Conservation (phyloP, 1,284 basidiomycete species). For the Irpex sp. region DNA sequence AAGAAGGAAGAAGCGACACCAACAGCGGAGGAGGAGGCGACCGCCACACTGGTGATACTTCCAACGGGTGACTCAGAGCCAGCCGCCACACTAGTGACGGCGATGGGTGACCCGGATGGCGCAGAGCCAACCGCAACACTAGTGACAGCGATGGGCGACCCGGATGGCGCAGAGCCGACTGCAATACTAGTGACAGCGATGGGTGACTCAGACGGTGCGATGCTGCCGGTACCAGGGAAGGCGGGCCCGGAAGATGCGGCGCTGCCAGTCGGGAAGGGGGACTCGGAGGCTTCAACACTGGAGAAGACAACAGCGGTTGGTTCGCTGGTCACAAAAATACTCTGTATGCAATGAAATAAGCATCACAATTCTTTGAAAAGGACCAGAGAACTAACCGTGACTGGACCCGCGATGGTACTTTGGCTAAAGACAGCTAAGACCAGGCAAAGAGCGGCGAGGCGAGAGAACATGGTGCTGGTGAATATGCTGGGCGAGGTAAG, state of each 20-base stretch:
- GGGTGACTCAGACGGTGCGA: not conserved
- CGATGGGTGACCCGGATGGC: not conserved
- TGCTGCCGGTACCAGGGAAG: no score
- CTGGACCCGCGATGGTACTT: not conserved
- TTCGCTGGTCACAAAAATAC: not conserved
- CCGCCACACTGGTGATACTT: not conserved
- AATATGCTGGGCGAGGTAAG: not conserved
- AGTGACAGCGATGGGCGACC: not conserved
- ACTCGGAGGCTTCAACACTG: not conserved
- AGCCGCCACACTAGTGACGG: not conserved
- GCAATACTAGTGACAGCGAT: not conserved
- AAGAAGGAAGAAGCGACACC: no score
- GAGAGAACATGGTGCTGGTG: not conserved
- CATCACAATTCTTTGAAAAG: not conserved
- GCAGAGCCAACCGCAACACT: not conserved
- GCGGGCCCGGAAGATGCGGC: not conserved
- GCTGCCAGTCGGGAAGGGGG: not conserved
- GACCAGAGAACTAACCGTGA: not conserved
- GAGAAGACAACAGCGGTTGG: not conserved
- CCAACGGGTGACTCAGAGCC: not conserved
- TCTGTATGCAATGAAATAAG: not conserved
- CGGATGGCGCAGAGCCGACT: not conserved
- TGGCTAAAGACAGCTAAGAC: not conserved
- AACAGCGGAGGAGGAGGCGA: no score
- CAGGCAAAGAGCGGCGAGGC: not conserved